Conservation (phyloP, 1,284 basidiomycete genomes). For the Lentinus polychrous region DNA sequence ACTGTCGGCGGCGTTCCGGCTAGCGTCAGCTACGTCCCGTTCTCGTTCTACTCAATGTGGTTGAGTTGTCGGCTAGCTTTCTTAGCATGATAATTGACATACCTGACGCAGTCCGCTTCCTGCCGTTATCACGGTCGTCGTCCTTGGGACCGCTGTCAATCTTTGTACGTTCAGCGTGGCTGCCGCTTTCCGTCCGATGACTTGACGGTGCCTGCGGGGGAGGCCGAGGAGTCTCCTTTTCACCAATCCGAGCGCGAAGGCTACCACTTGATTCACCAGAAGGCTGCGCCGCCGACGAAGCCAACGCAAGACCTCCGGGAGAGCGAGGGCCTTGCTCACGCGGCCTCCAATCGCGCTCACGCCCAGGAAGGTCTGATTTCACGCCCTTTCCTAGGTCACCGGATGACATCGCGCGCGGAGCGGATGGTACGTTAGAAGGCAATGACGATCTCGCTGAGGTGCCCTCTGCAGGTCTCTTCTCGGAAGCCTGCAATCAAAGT, state of each 20-base stretch:
- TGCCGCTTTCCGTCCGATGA: constrained; percentile 31
- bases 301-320: constrained; percentile 6
- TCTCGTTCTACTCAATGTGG: constrained; percentile 37
- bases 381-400: constrained; percentile 17
- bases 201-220: constrained; percentile 32
- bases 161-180: constrained; percentile 9
- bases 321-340: constrained; percentile 17
- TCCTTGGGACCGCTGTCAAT: constrained; percentile 25
- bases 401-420: constrained; percentile 59
- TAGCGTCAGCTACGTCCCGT: constrained; percentile 31
- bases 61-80: not conserved
- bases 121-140: constrained; percentile 54
- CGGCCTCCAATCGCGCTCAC: constrained; percentile 22
- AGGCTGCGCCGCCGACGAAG: constrained; percentile 9
- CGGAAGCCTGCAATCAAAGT: constrained; percentile 31
- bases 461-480: constrained; percentile 49
- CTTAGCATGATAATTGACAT: constrained; percentile 19
- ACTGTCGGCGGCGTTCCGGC: constrained; percentile 21
- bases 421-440: constrained; percentile 58
- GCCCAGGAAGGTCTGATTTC: constrained; percentile 15
- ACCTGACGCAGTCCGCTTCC: constrained; percentile 68
- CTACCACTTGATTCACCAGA: constrained; percentile 29
- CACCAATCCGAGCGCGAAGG: constrained; percentile 60
- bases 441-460: constrained; percentile 36
- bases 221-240: constrained; percentile 41